Base-by-base conservation (phyloP, 352 stramenopile genomes). In the Phytophthora chlamydospora region DNA sequence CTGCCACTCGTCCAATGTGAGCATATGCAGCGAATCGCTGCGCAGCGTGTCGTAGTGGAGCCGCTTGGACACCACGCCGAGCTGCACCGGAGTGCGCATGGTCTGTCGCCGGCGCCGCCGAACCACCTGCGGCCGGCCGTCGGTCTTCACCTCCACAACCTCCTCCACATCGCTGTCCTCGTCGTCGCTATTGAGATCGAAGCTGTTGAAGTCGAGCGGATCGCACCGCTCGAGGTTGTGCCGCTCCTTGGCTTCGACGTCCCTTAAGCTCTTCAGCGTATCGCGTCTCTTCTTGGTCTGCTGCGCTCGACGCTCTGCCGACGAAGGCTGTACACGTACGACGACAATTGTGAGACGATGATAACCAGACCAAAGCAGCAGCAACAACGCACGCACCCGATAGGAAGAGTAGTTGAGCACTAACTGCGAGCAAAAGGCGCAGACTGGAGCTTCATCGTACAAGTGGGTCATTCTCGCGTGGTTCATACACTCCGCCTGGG, bases 1-100 rank as follows among this genome's bases (percentile, higher is more conserved):
- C 66, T 86, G 64, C 79, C 79, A 89, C 51, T 89, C 76, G 63
- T 78, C 74, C 55, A 73, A 66, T 53, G 84, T 87, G 6, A 89
- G 70, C 24, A 70, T 73, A 14, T 73, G 74, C 17, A 86, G 58
- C 56, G 74, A 81, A 36, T 75, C 65, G 43, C 68, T 83, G n/a
- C 75, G 76, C 27, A 86, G 58, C 14, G 73, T 66, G 39, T 86
- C 75, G 58, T 89, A 86, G 52, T 86, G 79, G 9, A 89, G 48
- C 0, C 74, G 76, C 49, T 86, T 89, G 57, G 72, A 84, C 19
- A 83, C 78, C 14, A 88, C 58, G 2, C 78, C 78, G 27, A 76
- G 74, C 24, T 80, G 75, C 33, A 78, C 76, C 0, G 75, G 74
- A 0, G 66, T 56, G 12, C 73, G 67, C 33, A 51, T 38, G 1